A percentile compares a stretch with the other conserved stretches of the same genome.
phyloP scores from a whole-genome alignment of 495 filamentous ascomycete species.

The Penicillium canariense region DNA sequence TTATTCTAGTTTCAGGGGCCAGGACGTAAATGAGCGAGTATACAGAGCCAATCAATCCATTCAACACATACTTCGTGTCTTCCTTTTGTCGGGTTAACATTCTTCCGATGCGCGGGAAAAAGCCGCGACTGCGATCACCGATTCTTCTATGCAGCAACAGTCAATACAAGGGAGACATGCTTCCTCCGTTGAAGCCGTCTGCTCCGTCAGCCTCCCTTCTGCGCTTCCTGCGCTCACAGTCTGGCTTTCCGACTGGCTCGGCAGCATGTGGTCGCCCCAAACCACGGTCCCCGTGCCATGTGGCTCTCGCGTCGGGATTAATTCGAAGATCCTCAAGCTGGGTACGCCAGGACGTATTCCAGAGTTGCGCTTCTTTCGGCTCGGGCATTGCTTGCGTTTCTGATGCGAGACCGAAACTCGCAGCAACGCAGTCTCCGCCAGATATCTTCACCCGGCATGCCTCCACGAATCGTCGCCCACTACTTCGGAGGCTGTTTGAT shows the following conservation, averaged over 20 bases:
- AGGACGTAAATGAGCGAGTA: not conserved
- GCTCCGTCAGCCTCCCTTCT: slow-evolving; percentile 60
- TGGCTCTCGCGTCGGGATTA: slow-evolving; percentile 14
- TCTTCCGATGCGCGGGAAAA: slow-evolving; percentile 27
- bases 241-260: slow-evolving; percentile 51
- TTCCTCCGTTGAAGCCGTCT: slow-evolving; percentile 37
- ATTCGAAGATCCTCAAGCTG: slow-evolving; percentile 25
- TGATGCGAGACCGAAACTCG: slow-evolving; percentile 13
- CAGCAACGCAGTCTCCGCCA: not conserved
- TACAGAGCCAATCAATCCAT: not conserved
- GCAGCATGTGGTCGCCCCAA: slow-evolving; percentile 25
- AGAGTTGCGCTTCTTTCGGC: slow-evolving; percentile 12
- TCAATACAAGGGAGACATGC: slow-evolving; percentile 34
- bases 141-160: slow-evolving; percentile 7
- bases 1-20: no score
- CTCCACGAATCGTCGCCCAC: slow-evolving; percentile 46
- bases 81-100: slow-evolving; percentile 14
- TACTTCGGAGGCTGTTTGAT: slow-evolving; percentile 58
- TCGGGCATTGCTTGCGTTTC: slow-evolving; percentile 5
- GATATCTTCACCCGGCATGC: slow-evolving; percentile 30
- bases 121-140: slow-evolving; percentile 24
- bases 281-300: slow-evolving; percentile 6
- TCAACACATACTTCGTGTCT: no score
- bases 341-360: slow-evolving; percentile 17
- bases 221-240: slow-evolving; percentile 60